Percentiles rank a stretch among this genome's conserved stretches.
Conservation (phyloP, 768 basidiomycete species). For the Lactarius psammicola region DNA sequence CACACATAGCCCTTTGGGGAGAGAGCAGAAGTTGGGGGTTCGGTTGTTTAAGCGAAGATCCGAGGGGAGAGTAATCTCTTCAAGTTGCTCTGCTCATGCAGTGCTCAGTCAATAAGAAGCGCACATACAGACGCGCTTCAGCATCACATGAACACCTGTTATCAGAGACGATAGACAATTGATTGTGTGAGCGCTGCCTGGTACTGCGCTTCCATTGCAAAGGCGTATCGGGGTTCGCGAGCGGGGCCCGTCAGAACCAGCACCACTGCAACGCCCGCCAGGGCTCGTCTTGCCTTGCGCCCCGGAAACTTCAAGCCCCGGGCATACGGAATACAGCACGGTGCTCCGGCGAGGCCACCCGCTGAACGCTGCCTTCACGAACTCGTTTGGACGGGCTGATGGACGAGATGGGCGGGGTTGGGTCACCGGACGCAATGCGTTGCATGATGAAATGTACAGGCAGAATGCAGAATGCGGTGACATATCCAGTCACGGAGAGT, state of each 20-base stretch:
- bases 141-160: background rate
- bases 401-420: constrained; percentile 48
- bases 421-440: constrained; percentile 52
- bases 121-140: background rate
- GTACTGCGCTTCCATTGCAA: constrained; percentile 51
- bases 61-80: no score
- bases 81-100: no score
- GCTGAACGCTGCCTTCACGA: constrained; percentile 69
- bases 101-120: background rate
- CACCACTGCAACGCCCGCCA: constrained; percentile 41
- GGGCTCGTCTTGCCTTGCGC: constrained; percentile 36
- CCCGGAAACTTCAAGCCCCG: constrained; percentile 33
- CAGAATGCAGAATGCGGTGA: constrained; percentile 53
- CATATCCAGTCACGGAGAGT: constrained; percentile 64
- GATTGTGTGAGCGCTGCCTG: constrained; percentile 47
- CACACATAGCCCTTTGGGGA: no score
- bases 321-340: constrained; percentile 59
- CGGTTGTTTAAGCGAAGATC: no score
- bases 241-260: constrained; percentile 60
- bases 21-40: background rate
- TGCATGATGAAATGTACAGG: constrained; percentile 71
- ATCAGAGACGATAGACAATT: constrained; percentile 48
- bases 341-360: constrained; percentile 62
- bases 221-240: constrained; percentile 56
- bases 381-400: constrained; percentile 78